Base-by-base conservation (phyloP, 345 rosid genomes). In the Moricandia moricandioides region DNA sequence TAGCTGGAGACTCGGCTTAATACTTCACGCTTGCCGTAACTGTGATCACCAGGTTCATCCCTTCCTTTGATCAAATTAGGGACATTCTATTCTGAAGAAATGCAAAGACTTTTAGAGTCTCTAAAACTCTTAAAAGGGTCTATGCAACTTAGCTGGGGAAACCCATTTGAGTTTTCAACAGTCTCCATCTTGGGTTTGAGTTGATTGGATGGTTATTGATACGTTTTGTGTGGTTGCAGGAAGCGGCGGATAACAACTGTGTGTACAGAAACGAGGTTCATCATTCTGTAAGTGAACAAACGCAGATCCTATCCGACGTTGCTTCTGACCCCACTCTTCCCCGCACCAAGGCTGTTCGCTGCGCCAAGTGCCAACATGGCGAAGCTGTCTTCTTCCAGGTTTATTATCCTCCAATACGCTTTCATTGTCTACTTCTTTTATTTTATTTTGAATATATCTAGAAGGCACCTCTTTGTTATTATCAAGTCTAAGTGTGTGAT, bases 321-420 rank as follows among this genome's bases (percentile, higher is more conserved):
- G 92, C 92, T 62, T 85, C 92, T 3, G 97, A 91, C 67, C 97
- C 94, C 12, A 89, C 97, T 55, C 97, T 91, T 67, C 97, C 97
- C 13, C 89, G 94, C 6, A 91, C 94, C 61, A 91, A 89, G 83
- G 73, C 82, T 8, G 97, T 87, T 24, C 79, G 76, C 7, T 91
- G 97, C 52, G 67, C 79, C 11, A 66, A 65, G 57, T 89, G 97
- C 68, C 71, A 74, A 35, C 91, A 89, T 55, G 85, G 82, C 0
- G 94, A 87, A 78, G 94, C 97, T 7, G 92, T 91, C 77, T 89
- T 87, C 83, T 89, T 89, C 92, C 94, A 89, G 97, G 97, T 87
- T 0, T 54, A 10, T 33, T 29, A 30, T 61, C 35, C 30, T 45
- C 49, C 52, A 29, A 49, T 10, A 70, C 35, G 2, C 55, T 49